Evolutionary conservation across 2,329 filamentous ascomycete species (phyloP).

Genomic region (Lomentospora prolificans): DNA sequence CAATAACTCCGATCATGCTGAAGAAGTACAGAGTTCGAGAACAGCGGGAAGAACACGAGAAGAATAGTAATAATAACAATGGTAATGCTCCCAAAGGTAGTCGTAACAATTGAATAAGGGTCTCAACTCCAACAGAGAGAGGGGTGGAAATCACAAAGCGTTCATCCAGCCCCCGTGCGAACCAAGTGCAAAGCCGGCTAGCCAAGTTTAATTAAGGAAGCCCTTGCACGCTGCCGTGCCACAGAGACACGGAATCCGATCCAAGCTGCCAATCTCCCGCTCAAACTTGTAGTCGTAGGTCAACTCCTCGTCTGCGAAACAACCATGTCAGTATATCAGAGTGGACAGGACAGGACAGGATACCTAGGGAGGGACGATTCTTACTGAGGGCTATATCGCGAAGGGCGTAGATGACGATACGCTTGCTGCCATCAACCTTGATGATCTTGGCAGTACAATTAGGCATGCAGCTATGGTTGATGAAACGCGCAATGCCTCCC

Average conservation of each 20-base stretch:
- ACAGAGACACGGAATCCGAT: slow-evolving; percentile 95
- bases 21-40: neutral
- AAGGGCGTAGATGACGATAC: slow-evolving; percentile 97
- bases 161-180: no score
- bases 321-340: slow-evolving; percentile 18
- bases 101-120: neutral
- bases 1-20: neutral
- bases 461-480: slow-evolving; percentile 96
- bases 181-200: no score
- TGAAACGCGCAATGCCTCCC: slow-evolving; percentile 94
- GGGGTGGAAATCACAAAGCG: neutral
- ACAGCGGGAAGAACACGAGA: no score
- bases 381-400: slow-evolving; percentile 90
- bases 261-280: slow-evolving; percentile 85
- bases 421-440: slow-evolving; percentile 93
- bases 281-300: slow-evolving; percentile 99
- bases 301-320: slow-evolving; percentile 77
- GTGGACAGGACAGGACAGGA: neutral
- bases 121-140: neutral
- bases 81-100: neutral
- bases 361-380: slow-evolving; percentile 28
- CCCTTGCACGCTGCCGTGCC: slow-evolving; percentile 95
- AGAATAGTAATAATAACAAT: neutral
- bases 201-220: slow-evolving; percentile 70
- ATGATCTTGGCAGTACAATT: slow-evolving; percentile 99